Percentiles rank a stretch among this genome's conserved stretches.
Evolutionary conservation across 305 asterid genomes (phyloP).

Genomic region (Fraxinus sp.): DNA sequence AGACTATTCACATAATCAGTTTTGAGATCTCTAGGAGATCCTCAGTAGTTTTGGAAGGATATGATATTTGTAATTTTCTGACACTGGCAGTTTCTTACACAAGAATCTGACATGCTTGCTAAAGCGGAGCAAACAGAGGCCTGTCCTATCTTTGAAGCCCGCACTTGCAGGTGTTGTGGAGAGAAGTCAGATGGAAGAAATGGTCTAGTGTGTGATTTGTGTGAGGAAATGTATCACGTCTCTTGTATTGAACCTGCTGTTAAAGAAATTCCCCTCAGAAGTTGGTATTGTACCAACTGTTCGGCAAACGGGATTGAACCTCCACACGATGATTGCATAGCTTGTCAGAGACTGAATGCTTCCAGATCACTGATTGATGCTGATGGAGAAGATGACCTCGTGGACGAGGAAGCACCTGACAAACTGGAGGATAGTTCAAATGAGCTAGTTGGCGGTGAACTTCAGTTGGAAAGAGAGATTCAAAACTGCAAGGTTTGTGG

Average conservation of each 20-base stretch:
- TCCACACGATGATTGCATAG: constrained; percentile 72
- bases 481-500: constrained; percentile 62
- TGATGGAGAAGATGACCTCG: constrained; percentile 36
- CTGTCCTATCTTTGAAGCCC: constrained; percentile 27
- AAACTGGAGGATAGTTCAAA: constrained; percentile 64
- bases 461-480: background rate
- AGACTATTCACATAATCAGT: background rate
- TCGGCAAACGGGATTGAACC: constrained; percentile 58
- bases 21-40: background rate
- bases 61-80: constrained; percentile 16
- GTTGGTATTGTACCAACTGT: constrained; percentile 82
- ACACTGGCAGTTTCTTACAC: constrained; percentile 29
- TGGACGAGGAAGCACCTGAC: constrained; percentile 26
- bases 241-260: constrained; percentile 74
- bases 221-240: constrained; percentile 82
- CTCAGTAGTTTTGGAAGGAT: background rate
- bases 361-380: constrained; percentile 28
- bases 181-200: constrained; percentile 64
- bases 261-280: constrained; percentile 62
- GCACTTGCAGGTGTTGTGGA: constrained; percentile 56
- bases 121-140: constrained; percentile 31
- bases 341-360: constrained; percentile 60
- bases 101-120: constrained; percentile 30
- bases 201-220: constrained; percentile 79
- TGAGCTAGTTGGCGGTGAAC: constrained; percentile 36